A percentile compares a stretch with the other conserved stretches of the same genome.
Evolutionary conservation across 495 filamentous ascomycete genomes (phyloP).

Genomic region (Delitschia confertaspora): DNA sequence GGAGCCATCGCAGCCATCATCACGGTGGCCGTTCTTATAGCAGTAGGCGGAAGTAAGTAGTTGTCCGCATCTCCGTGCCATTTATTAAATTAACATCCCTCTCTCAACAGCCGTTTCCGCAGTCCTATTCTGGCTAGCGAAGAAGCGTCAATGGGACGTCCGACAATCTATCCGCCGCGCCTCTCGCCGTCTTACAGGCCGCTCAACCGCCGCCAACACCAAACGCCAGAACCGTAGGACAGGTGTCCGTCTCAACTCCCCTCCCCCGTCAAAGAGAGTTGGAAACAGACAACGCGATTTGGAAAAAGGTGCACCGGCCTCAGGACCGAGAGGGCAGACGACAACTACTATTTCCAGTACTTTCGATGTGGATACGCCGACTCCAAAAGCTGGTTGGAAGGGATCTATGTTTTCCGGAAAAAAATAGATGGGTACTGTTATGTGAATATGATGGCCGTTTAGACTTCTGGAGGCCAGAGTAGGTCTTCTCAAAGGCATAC

Average conservation of each 20-base stretch:
- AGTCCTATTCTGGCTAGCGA: constrained; percentile 44
- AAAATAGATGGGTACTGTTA: constrained; percentile 8
- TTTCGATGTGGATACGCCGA: constrained; percentile 28
- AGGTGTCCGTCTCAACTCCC: constrained; percentile 24
- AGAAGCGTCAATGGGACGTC: constrained; percentile 46
- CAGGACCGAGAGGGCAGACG: constrained; percentile 11
- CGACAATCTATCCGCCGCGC: constrained; percentile 40
- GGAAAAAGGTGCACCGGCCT: constrained; percentile 22
- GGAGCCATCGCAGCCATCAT: constrained; percentile 56
- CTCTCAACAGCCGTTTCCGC: constrained; percentile 36
- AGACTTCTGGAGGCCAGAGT: background rate
- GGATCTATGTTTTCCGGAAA: constrained; percentile 12
- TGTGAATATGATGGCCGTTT: background rate
- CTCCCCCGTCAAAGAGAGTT: constrained; percentile 7
- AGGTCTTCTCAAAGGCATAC: background rate
- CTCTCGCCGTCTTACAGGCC: constrained; percentile 38
- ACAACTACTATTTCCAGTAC: constrained; percentile 27
- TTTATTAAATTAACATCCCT: background rate
- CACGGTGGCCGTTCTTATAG: constrained; percentile 50
- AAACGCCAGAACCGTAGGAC: constrained; percentile 25
- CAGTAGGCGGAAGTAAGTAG: constrained; percentile 42
- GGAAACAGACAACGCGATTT: constrained; percentile 13
- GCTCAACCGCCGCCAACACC: constrained; percentile 14
- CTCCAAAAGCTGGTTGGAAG: constrained; percentile 21
- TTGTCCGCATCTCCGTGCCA: background rate